These are phyloP conservation scores for Hamamelis virginiana DNA, from an alignment of 164 flowering plant species.

Conservation along the genomic window DNA sequence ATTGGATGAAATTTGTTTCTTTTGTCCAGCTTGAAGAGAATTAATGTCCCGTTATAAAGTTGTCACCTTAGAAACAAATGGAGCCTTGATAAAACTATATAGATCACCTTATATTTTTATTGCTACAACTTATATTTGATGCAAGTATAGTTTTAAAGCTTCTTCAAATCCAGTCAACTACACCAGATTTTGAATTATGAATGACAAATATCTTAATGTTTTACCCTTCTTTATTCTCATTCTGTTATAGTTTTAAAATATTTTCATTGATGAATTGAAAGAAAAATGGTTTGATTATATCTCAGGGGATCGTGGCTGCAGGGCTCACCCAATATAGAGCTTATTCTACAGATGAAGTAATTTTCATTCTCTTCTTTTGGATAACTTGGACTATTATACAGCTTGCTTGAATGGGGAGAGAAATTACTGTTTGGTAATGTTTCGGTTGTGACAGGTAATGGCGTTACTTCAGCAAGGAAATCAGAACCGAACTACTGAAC, in stretches of 20 bases:
- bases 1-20: no score
- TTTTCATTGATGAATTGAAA: neutral
- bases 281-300: conserved; percentile 9
- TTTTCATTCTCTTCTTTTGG: neutral
- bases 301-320: conserved; percentile 85
- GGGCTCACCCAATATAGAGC: conserved; percentile 93
- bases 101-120: neutral
- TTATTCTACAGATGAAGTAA: conserved; percentile 89
- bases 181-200: no score
- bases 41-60: no score
- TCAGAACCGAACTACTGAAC: conserved; percentile 86
- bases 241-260: neutral
- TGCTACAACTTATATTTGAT: neutral
- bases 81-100: no score
- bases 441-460: conserved; percentile 64
- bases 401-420: neutral
- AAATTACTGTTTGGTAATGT: neutral
- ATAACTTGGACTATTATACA: neutral
- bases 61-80: no score
- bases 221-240: neutral
- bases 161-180: no score
- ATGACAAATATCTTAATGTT: neutral
- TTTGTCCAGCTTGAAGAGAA: no score
- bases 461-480: conserved; percentile 87
- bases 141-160: neutral